Evolutionary conservation across 768 basidiomycete species (phyloP).

Genomic region (Termitomyces eurrhizus): DNA sequence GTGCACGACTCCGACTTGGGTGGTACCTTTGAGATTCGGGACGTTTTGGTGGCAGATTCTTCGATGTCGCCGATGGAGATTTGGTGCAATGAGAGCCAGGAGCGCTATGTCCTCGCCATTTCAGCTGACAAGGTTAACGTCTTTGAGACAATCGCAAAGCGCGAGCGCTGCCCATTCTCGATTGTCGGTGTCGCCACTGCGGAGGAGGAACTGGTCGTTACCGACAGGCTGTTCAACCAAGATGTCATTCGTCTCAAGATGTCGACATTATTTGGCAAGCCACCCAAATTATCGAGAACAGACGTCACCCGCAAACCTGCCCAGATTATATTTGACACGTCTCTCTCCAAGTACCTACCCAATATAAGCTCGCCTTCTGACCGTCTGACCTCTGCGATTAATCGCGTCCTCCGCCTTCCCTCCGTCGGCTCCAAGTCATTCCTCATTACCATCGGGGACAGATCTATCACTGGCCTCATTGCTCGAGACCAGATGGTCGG

Average conservation of each 20-base stretch:
- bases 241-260: constrained; percentile 89
- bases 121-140: constrained; percentile 52
- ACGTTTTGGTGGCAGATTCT: constrained; percentile 86
- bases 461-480: constrained; percentile 90
- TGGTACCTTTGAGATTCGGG: constrained; percentile 88
- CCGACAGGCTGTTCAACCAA: constrained; percentile 73
- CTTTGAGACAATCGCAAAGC: constrained; percentile 75
- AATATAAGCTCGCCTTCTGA: constrained; percentile 32
- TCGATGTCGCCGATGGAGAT: constrained; percentile 99
- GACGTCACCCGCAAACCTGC: constrained; percentile 47
- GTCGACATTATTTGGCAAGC: constrained; percentile 95
- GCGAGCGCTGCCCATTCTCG: constrained; percentile 93
- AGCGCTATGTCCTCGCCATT: constrained; percentile 94
- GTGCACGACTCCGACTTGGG: constrained; percentile 96
- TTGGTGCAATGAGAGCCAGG: constrained; percentile 99
- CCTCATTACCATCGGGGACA: constrained; percentile 97
- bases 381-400: constrained; percentile 58
- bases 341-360: constrained; percentile 67
- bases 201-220: constrained; percentile 82
- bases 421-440: constrained; percentile 95
- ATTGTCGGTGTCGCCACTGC: constrained; percentile 85
- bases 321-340: constrained; percentile 60
- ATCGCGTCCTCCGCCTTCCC: constrained; percentile 86
- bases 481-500: constrained; percentile 99
- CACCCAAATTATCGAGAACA: constrained; percentile 83